Percentiles rank a stretch among this genome's conserved stretches.
Conservation (phyloP, 768 basidiomycete species). For the Lactarius hengduanensis region DNA sequence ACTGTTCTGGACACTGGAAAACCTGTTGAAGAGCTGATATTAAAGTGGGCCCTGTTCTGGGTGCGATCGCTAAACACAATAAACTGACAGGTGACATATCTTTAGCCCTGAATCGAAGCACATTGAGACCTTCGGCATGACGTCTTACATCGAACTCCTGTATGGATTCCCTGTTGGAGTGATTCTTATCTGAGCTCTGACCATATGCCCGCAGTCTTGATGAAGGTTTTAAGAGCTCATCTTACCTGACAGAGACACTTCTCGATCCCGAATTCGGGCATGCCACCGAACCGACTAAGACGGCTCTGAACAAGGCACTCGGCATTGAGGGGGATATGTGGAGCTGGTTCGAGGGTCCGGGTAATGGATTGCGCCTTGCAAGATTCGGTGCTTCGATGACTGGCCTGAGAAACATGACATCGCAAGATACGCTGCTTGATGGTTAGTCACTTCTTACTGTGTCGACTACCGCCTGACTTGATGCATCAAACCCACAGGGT, state of each 20-base stretch:
- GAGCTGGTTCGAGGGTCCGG: no score
- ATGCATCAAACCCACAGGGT: background rate
- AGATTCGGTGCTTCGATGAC: constrained; percentile 34
- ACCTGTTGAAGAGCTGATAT: background rate
- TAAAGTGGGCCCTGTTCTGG: background rate
- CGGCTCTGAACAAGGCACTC: no score
- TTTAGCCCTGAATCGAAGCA: background rate
- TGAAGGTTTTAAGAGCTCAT: constrained; percentile 35
- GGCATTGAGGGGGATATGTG: no score
- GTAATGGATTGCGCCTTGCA: background rate
- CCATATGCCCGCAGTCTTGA: constrained; percentile 26
- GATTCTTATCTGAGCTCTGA: no score
- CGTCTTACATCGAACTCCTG: background rate
- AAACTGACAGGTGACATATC: background rate
- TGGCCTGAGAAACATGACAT: constrained; percentile 26
- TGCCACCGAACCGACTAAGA: no score
- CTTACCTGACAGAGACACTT: constrained; percentile 38
- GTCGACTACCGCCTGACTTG: no score
- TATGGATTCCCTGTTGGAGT: background rate
- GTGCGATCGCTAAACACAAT: background rate
- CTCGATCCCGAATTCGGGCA: constrained; percentile 31
- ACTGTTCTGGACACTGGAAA: background rate
- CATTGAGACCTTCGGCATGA: background rate
- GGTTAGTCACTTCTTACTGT: background rate
- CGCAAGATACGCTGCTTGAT: background rate